phyloP scores from a whole-genome alignment of 768 basidiomycete genomes.

The Boletus fagicola region DNA sequence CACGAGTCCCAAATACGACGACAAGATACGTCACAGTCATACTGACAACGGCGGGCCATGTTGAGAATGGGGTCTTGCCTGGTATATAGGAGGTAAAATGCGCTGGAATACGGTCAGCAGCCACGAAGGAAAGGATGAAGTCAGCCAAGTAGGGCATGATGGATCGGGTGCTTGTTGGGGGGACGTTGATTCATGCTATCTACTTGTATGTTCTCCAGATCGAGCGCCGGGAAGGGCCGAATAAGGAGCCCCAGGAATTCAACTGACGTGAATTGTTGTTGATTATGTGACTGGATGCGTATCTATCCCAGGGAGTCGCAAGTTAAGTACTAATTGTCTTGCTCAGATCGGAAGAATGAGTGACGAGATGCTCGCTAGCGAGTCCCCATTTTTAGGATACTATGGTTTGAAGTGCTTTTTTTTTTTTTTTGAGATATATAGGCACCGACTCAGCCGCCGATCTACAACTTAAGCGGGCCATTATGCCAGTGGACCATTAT shows the following conservation, averaged over 20 bases:
- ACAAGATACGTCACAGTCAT: constrained; percentile 77
- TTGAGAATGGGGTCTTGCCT: constrained; percentile 80
- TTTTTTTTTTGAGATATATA: too few species aligned
- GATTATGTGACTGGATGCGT: background rate
- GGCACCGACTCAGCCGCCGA: too few species aligned
- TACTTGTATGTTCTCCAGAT: constrained; percentile 13
- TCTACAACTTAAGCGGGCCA: too few species aligned
- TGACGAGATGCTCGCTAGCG: too few species aligned
- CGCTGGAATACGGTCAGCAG: constrained; percentile 51
- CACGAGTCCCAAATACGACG: constrained; percentile 79
- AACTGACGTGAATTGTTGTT: constrained; percentile 2
- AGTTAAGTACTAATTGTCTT: background rate
- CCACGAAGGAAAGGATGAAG: constrained; percentile 53
- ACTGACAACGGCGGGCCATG: constrained; percentile 60
- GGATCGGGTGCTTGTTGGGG: background rate
- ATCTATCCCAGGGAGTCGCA: background rate
- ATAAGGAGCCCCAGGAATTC: background rate
- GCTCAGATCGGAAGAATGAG: background rate
- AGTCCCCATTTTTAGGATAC: too few species aligned
- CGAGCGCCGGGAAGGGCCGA: background rate
- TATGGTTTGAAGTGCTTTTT: too few species aligned
- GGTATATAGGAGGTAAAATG: constrained; percentile 64
- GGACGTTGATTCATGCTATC: background rate
- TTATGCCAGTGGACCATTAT: too few species aligned
- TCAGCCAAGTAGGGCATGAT: constrained; percentile 72